A percentile compares a stretch with the other conserved stretches of the same genome.
Evolutionary conservation across 306 rosid species (phyloP).

Genomic region (Glycine tomentella): DNA sequence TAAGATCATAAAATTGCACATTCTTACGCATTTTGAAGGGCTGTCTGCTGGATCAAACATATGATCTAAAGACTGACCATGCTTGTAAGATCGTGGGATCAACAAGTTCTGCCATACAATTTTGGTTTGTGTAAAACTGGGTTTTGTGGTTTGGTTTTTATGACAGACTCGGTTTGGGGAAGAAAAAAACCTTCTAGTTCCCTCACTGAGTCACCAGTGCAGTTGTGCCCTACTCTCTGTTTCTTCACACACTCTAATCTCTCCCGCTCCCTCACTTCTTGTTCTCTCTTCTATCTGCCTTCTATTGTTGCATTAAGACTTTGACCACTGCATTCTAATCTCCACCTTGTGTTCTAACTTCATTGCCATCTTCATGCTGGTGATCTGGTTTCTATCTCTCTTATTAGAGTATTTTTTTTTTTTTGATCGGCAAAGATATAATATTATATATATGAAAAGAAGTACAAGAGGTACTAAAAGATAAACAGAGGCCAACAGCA

Average conservation of each 20-base stretch:
- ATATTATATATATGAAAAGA: too few species aligned
- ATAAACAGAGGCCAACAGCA: too few species aligned
- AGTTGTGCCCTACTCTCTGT: neutral
- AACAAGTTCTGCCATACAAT: neutral
- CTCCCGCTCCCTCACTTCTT: neutral
- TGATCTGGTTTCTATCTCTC: neutral
- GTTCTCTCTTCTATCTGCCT: neutral
- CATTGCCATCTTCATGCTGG: neutral
- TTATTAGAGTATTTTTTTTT: too few species aligned
- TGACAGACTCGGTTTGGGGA: neutral
- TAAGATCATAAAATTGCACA: neutral
- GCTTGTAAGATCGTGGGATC: neutral
- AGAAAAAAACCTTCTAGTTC: neutral
- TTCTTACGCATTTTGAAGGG: neutral
- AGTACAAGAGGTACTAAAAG: too few species aligned
- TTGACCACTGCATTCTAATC: neutral
- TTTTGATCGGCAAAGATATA: too few species aligned
- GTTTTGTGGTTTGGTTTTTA: neutral
- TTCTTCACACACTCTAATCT: neutral
- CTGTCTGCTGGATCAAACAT: neutral
- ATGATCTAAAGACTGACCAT: neutral
- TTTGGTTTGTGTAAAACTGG: neutral
- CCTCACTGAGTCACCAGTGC: neutral
- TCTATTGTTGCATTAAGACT: neutral
- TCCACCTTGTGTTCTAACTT: slow-evolving; percentile 1